Evolutionary conservation across 2,329 filamentous ascomycete genomes (phyloP).

Genomic region (Niveomyces coronatus): DNA sequence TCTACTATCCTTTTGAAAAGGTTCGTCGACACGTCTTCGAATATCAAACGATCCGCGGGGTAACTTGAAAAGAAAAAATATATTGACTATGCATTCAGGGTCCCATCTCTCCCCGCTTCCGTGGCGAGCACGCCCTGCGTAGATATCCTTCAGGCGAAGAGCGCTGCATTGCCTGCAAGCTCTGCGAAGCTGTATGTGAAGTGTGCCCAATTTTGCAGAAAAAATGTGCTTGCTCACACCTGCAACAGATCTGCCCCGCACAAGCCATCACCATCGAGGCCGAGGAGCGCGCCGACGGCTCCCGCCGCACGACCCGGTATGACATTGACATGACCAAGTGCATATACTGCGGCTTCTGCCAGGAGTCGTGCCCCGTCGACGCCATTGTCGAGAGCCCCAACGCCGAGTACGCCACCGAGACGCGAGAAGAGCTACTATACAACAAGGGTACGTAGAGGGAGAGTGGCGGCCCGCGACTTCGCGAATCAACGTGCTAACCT

Average conservation of each 20-base stretch:
- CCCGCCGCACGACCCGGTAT: constrained; percentile 89
- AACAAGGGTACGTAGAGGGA: constrained; percentile 64
- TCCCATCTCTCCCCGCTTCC: constrained; percentile 94
- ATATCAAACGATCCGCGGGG: background rate
- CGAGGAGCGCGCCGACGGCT: constrained; percentile 93
- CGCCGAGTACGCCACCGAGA: constrained; percentile 53
- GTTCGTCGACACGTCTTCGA: constrained; percentile 25
- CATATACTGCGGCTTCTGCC: constrained; percentile 99
- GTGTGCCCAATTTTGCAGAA: background rate
- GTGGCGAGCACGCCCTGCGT: constrained; percentile 92
- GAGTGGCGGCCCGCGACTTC: background rate
- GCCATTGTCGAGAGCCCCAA: constrained; percentile 63
- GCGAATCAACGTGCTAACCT: no score
- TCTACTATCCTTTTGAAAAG: constrained; percentile 98
- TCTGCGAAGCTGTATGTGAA: constrained; percentile 71
- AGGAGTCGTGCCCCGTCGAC: constrained; percentile 97
- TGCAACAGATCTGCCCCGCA: constrained; percentile 70
- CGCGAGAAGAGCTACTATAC: constrained; percentile 87
- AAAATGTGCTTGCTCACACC: background rate
- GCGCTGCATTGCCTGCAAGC: constrained; percentile 98
- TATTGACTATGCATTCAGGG: constrained; percentile 38
- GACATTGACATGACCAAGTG: constrained; percentile 99
- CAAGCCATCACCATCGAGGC: constrained; percentile 99
- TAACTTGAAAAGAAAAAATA: background rate
- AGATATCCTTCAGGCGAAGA: constrained; percentile 97